These are phyloP conservation scores for Tubosaeta brunneosetosa DNA, from an alignment of 768 basidiomycete species.

Conservation along the genomic window DNA sequence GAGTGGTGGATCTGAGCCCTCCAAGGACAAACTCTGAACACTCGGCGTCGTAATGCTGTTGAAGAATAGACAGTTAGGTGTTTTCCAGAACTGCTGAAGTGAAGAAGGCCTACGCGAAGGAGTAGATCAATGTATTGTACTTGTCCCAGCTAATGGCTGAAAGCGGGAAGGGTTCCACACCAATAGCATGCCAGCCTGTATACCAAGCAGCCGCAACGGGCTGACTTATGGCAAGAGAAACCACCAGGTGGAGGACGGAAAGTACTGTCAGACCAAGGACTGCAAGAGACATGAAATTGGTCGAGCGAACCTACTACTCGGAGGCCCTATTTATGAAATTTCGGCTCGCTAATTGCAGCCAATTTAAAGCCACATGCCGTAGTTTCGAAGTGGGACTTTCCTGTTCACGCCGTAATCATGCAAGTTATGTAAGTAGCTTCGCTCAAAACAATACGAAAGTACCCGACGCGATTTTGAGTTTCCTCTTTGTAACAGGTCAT, in stretches of 20 bases:
- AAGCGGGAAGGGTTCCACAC: conserved; percentile 41
- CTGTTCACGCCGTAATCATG: neutral
- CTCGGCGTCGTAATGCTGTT: conserved; percentile 33
- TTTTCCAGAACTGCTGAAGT: neutral
- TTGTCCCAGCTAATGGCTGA: conserved; percentile 60
- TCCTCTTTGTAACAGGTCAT: no score
- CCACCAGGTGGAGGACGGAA: neutral
- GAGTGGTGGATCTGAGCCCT: conserved; percentile 42
- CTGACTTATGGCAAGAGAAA: neutral
- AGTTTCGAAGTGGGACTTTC: neutral
- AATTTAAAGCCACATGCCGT: neutral
- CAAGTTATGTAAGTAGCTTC: no score
- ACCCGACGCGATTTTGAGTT: no score
- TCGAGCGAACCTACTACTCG: neutral
- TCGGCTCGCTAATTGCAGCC: neutral
- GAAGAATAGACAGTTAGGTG: neutral
- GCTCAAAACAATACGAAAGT: no score
- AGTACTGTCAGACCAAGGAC: neutral
- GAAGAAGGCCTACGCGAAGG: conserved; percentile 48
- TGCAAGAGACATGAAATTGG: neutral
- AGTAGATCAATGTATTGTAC: conserved; percentile 61
- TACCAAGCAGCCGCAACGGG: conserved; percentile 55
- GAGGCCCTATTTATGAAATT: neutral
- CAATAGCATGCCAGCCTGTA: conserved; percentile 56
- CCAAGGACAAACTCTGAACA: conserved; percentile 30